phyloP scores from a whole-genome alignment of 1,139 yeast species.

The Kodamaea arcana region DNA sequence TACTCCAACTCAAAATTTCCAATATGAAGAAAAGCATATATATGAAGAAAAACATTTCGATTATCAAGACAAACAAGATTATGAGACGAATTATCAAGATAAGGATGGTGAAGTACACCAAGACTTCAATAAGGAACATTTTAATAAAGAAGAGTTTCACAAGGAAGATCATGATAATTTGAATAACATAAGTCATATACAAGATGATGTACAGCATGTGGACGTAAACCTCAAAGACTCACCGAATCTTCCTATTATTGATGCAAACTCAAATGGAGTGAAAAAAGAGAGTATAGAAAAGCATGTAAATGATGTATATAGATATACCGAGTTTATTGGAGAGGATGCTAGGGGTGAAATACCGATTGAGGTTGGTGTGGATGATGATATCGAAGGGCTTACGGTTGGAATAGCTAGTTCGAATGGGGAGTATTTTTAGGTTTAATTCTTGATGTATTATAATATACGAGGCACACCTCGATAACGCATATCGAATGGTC shows the following conservation, averaged over 20 bases:
- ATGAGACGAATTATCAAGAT: too few species aligned
- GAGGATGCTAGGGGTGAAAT: constrained; percentile 8
- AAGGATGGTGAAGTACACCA: too few species aligned
- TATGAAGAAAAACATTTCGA: constrained; percentile 4
- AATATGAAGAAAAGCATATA: constrained; percentile 1
- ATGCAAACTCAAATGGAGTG: too few species aligned
- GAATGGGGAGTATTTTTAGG: constrained; percentile 4
- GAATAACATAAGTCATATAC: too few species aligned
- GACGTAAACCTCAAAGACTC: too few species aligned
- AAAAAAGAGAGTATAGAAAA: constrained; percentile 1
- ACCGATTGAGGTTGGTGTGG: constrained; percentile 27
- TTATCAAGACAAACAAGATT: constrained; percentile 5
- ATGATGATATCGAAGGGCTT: constrained; percentile 30
- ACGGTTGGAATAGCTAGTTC: constrained; percentile 26
- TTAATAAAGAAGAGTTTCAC: too few species aligned
- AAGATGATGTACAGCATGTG: too few species aligned
- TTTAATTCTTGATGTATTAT: neutral
- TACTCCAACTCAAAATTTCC: constrained; percentile 3
- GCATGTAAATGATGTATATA: constrained; percentile 16
- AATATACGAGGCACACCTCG: too few species aligned
- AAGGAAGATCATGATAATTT: too few species aligned
- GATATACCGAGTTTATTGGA: constrained; percentile 31
- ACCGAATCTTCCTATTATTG: too few species aligned
- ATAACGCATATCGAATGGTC: too few species aligned
- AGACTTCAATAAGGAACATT: too few species aligned